A percentile compares a stretch with the other conserved stretches of the same genome.
Conservation (phyloP, 2,329 filamentous ascomycete species). For the Ilyonectria destructans region DNA sequence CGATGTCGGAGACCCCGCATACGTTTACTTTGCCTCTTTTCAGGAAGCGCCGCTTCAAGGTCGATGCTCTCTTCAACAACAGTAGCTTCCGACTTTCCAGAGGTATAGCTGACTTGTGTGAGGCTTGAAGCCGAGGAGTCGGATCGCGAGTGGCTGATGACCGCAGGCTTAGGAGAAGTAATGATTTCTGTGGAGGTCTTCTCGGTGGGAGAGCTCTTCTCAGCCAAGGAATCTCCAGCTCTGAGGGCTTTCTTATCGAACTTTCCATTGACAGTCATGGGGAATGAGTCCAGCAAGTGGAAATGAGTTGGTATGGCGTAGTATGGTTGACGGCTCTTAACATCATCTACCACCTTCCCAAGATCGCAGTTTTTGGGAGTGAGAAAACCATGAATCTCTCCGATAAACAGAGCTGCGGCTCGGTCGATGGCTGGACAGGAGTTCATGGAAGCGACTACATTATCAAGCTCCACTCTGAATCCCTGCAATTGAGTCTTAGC, state of each 20-base stretch:
- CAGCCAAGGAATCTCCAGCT: not conserved
- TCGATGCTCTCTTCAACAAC: slow-evolving; percentile 47
- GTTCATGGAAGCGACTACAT: slow-evolving; percentile 66
- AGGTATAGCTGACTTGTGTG: too few relatives aligned
- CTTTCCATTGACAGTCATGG: slow-evolving; percentile 71
- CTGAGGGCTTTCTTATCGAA: slow-evolving; percentile 66
- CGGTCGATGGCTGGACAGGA: slow-evolving; percentile 61
- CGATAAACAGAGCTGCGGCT: slow-evolving; percentile 64
- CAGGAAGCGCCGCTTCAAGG: slow-evolving; percentile 55
- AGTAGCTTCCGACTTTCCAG: slow-evolving; percentile 36
- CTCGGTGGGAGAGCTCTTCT: not conserved
- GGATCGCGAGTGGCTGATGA: too few relatives aligned
- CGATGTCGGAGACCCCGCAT: too few relatives aligned
- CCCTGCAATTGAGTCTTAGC: slow-evolving; percentile 60
- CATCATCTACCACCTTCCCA: slow-evolving; percentile 57
- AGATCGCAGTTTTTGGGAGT: too few relatives aligned
- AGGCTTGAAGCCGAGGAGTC: too few relatives aligned
- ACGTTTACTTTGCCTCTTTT: slow-evolving; percentile 61
- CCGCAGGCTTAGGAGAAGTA: slow-evolving; percentile 50
- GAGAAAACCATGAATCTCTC: slow-evolving; percentile 67
- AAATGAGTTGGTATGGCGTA: slow-evolving; percentile 68
- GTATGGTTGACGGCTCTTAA: slow-evolving; percentile 65
- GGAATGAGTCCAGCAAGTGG: slow-evolving; percentile 61
- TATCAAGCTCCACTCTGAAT: slow-evolving; percentile 74
- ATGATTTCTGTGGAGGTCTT: too few relatives aligned